These are phyloP conservation scores for Coelastrella sp. DNA, from an alignment of 139 green algal species.

Conservation along the genomic window DNA sequence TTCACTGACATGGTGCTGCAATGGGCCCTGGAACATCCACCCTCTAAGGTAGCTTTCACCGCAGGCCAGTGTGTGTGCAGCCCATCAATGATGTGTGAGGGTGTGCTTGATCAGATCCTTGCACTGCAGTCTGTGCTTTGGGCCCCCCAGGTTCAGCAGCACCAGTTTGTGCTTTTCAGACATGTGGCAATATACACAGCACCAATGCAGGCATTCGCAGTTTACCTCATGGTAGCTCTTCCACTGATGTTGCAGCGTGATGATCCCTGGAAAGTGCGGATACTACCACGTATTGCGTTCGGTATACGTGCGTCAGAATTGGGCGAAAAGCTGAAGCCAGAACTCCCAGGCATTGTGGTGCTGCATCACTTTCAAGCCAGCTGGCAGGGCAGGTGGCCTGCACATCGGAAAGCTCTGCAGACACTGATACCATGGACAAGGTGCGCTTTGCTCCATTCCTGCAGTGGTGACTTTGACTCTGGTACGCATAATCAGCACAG, in stretches of 20 bases:
- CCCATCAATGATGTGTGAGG: not conserved
- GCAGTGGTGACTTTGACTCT: not conserved
- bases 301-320: conserved; percentile 57
- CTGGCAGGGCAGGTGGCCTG: conserved; percentile 67
- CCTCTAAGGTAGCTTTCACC: conserved; percentile 29
- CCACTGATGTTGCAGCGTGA: conserved; percentile 49
- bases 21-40: conserved; percentile 52
- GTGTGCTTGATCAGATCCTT: too few species aligned
- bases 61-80: too few species aligned
- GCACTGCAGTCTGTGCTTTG: too few species aligned
- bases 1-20: conserved; percentile 88
- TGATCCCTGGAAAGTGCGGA: conserved; percentile 73
- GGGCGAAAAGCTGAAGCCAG: conserved; percentile 56
- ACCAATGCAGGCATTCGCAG: not conserved
- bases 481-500: too few species aligned
- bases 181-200: not conserved
- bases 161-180: not conserved
- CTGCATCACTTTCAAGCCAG: conserved; percentile 83
- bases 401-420: conserved; percentile 46
- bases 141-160: too few species aligned
- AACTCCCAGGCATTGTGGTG: conserved; percentile 68
- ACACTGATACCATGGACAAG: conserved; percentile 33
- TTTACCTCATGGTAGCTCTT: not conserved
- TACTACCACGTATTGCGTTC: conserved; percentile 84
- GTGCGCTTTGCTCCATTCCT: not conserved